These are phyloP conservation scores for Rosa lucieae DNA, from an alignment of 306 rosid genomes.

Conservation along the genomic window DNA sequence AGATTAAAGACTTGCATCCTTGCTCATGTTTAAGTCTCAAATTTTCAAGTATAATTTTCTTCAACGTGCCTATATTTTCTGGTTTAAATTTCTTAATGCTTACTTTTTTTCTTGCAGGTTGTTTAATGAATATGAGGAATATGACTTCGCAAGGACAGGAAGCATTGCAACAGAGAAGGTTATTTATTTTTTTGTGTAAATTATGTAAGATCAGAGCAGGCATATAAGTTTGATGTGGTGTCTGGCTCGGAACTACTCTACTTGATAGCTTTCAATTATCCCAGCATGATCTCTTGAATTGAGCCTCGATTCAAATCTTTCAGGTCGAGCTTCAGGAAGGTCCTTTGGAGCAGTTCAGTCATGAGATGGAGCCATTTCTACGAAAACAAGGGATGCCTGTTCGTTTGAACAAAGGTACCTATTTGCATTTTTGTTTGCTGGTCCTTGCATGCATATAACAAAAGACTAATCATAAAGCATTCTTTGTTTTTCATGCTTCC, in stretches of 20 bases:
- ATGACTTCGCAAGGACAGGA: slow-evolving; percentile 92
- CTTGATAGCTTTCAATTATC: not conserved
- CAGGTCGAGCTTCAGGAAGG: slow-evolving; percentile 97
- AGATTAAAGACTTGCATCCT: not conserved
- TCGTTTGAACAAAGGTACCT: slow-evolving; percentile 82
- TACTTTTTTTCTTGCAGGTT: slow-evolving; percentile 41
- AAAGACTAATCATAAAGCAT: not conserved
- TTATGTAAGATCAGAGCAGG: not conserved
- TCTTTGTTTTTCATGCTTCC: slow-evolving; percentile 22
- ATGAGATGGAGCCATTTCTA: slow-evolving; percentile 97
- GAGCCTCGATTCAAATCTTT: not conserved
- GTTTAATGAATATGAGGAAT: slow-evolving; percentile 75
- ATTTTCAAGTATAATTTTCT: not conserved
- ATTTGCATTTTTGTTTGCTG: slow-evolving; percentile 4
- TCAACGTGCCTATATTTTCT: not conserved
- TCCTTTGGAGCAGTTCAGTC: slow-evolving; percentile 84
- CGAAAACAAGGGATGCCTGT: slow-evolving; percentile 98
- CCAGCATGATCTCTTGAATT: not conserved
- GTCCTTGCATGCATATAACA: not conserved
- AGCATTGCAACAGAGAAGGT: slow-evolving; percentile 72
- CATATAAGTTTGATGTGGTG: not conserved
- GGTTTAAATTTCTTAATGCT: not conserved
- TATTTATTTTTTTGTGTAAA: not conserved
- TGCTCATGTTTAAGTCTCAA: not conserved
- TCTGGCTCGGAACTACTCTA: not conserved